phyloP scores from a whole-genome alignment of 306 rosid genomes.

The Pachyrhizus erosus region DNA sequence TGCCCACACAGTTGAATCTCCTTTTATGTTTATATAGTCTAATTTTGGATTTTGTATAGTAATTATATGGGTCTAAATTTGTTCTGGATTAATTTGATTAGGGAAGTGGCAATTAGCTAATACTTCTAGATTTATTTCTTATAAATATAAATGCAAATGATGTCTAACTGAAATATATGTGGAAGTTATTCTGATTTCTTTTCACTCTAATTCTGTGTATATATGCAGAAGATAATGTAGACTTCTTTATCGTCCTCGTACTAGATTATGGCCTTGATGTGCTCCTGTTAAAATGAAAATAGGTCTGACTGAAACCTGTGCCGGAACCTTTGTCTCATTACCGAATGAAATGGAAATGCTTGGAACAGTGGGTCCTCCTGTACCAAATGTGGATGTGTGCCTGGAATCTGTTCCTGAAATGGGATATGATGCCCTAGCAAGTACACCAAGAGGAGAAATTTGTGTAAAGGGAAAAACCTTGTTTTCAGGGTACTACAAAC shows the following conservation, averaged over 20 bases:
- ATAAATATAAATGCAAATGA: slow-evolving; percentile 10
- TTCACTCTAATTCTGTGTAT: background rate
- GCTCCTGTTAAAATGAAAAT: slow-evolving; percentile 42
- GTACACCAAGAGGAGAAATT: slow-evolving; percentile 87
- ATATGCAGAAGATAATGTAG: slow-evolving; percentile 14
- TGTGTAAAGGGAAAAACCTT: slow-evolving; percentile 80
- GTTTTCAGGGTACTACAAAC: slow-evolving; percentile 92
- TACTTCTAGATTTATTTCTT: slow-evolving; percentile 4
- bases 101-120: slow-evolving; percentile 23
- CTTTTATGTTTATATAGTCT: slow-evolving; percentile 7
- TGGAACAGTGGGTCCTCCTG: slow-evolving; percentile 98
- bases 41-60: slow-evolving; percentile 20
- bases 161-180: background rate
- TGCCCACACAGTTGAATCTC: slow-evolving; percentile 10
- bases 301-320: slow-evolving; percentile 98
- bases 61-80: background rate
- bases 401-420: slow-evolving; percentile 96
- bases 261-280: slow-evolving; percentile 38
- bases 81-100: background rate
- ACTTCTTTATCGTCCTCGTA: background rate
- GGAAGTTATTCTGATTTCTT: slow-evolving; percentile 15
- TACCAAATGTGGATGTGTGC: slow-evolving; percentile 89
- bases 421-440: slow-evolving; percentile 86
- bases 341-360: slow-evolving; percentile 86
- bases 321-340: slow-evolving; percentile 89